A percentile compares a stretch with the other conserved stretches of the same genome.
Evolutionary conservation across 129 eudicot genomes (phyloP).

Genomic region (Tagetes patula): DNA sequence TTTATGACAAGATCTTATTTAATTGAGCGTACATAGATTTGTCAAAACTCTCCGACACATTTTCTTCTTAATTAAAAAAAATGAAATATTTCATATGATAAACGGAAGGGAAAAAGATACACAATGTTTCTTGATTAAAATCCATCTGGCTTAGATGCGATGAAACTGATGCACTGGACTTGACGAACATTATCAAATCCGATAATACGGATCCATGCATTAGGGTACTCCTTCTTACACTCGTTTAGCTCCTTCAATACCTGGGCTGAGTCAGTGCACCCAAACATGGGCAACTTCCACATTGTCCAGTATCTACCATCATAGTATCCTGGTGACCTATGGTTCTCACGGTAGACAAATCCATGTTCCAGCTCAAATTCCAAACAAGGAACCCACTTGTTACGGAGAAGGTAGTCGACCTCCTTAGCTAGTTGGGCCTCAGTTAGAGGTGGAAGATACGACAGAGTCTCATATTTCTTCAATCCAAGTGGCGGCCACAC

Average conservation of each 20-base stretch:
- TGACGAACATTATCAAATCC: slow-evolving; percentile 4
- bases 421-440: slow-evolving; percentile 1
- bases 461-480: slow-evolving; percentile 6
- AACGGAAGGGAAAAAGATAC: neutral
- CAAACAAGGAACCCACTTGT: slow-evolving; percentile 5
- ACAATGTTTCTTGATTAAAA: neutral
- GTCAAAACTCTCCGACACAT: neutral
- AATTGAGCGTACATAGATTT: too few species aligned
- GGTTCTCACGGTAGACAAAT: slow-evolving; percentile 1
- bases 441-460: neutral
- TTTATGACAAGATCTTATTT: too few species aligned
- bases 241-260: neutral
- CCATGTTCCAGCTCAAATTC: neutral
- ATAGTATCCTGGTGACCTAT: neutral
- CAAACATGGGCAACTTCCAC: neutral
- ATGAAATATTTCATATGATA: neutral
- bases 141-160: neutral
- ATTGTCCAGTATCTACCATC: slow-evolving; percentile 6
- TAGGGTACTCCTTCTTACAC: neutral
- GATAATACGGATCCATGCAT: neutral
- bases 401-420: neutral
- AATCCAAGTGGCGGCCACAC: slow-evolving; percentile 11
- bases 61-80: neutral
- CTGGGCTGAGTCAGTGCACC: neutral
- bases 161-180: slow-evolving; percentile 7